Conservation (phyloP, 768 basidiomycete genomes). For the Cyathus striatus region DNA sequence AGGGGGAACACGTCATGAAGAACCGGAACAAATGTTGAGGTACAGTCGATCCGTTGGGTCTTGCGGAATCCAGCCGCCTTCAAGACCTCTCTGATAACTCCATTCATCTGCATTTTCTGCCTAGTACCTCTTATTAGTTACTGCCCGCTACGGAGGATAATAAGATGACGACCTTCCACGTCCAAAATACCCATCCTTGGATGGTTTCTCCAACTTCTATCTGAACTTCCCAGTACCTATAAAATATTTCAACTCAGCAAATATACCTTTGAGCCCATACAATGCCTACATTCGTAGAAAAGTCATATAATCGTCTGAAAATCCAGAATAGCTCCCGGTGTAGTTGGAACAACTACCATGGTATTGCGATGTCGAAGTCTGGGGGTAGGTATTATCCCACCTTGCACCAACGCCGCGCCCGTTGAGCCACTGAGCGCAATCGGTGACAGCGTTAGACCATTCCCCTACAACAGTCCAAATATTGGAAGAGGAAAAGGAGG, state of each 20-base stretch:
- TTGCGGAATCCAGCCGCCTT: constrained; percentile 75
- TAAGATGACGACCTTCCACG: constrained; percentile 58
- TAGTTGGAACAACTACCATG: constrained; percentile 60
- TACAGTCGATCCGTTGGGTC: constrained; percentile 63
- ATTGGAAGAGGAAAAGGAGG: constrained; percentile 42
- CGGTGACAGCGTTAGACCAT: constrained; percentile 71
- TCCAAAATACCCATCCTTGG: constrained; percentile 73
- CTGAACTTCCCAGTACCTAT: constrained; percentile 78
- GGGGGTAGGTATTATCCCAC: constrained; percentile 57
- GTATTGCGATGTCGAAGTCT: constrained; percentile 31
- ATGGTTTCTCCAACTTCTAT: constrained; percentile 67
- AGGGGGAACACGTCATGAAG: too few species aligned
- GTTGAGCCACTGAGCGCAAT: constrained; percentile 78
- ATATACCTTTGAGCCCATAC: too few species aligned
- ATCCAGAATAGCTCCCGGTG: constrained; percentile 55
- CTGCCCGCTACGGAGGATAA: background rate
- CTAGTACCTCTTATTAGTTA: constrained; percentile 17
- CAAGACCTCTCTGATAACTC: constrained; percentile 70
- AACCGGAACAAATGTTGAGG: constrained; percentile 62
- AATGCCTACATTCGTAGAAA: constrained; percentile 55
- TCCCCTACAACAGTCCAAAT: constrained; percentile 79
- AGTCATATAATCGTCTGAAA: constrained; percentile 57
- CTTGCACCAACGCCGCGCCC: constrained; percentile 67
- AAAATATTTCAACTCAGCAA: background rate
- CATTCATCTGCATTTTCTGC: constrained; percentile 69